A percentile compares a stretch with the other conserved stretches of the same genome.
Conservation (phyloP, 495 filamentous ascomycete species). For the Gamarada debralockiae region DNA sequence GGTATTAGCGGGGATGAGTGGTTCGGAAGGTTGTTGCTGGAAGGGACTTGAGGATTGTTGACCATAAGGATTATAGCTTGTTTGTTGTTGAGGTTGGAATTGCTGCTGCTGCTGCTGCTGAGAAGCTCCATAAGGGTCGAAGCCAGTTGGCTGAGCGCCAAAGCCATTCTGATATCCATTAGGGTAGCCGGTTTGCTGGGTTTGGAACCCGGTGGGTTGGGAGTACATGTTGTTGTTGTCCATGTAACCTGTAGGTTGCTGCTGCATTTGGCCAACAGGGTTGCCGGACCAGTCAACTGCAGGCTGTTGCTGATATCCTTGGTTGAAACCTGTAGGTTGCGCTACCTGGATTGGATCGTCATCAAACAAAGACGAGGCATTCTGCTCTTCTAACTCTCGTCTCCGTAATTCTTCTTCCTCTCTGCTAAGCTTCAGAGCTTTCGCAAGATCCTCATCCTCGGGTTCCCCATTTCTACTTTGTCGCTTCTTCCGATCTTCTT, state of each 20-base stretch:
- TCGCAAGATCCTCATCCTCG: conserved; percentile 72
- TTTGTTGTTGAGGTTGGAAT: conserved; percentile 37
- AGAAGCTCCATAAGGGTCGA: conserved; percentile 68
- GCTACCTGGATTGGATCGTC: conserved; percentile 60
- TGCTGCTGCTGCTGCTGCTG: conserved; percentile 33
- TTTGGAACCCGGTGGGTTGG: conserved; percentile 51
- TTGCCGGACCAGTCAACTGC: conserved; percentile 98
- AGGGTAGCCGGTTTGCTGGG: conserved; percentile 56
- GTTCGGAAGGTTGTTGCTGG: conserved; percentile 19
- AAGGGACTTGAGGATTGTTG: conserved; percentile 21
- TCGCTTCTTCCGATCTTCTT: conserved; percentile 78
- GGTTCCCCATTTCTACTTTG: conserved; percentile 64
- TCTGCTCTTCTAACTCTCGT: conserved; percentile 85
- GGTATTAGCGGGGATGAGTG: conserved; percentile 43
- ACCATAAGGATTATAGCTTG: conserved; percentile 41
- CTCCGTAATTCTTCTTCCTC: conserved; percentile 84
- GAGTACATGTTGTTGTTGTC: conserved; percentile 73
- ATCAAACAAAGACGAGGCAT: conserved; percentile 84
- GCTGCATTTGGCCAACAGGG: conserved; percentile 69
- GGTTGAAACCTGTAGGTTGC: conserved; percentile 86
- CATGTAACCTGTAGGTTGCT: conserved; percentile 75
- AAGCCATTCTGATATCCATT: conserved; percentile 37
- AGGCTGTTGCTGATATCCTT: conserved; percentile 93
- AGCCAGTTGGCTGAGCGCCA: conserved; percentile 63
- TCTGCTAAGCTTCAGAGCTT: conserved; percentile 93